Evolutionary conservation across 2,329 filamentous ascomycete genomes (phyloP).

Genomic region (Aspergillus novofumigatus): DNA sequence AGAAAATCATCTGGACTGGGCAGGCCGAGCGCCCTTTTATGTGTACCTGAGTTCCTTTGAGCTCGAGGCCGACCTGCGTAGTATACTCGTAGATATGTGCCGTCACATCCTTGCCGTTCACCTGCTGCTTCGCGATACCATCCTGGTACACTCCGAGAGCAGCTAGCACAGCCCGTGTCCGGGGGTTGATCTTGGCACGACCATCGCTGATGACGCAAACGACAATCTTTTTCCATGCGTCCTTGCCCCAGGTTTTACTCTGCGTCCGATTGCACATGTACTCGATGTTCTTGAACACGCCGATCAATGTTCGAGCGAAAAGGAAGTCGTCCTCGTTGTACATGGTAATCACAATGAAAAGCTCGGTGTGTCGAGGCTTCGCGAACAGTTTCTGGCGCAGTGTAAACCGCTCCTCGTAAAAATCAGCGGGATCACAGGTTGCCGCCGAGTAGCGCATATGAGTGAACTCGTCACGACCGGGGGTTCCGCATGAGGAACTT

Average conservation of each 20-base stretch:
- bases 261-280: conserved; percentile 92
- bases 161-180: conserved; percentile 83
- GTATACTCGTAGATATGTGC: conserved; percentile 88
- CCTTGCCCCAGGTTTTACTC: conserved; percentile 97
- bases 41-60: conserved; percentile 85
- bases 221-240: conserved; percentile 99
- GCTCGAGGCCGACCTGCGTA: conserved; percentile 63
- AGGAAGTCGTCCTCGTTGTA: conserved; percentile 98
- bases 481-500: conserved; percentile 74
- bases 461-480: conserved; percentile 77
- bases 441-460: conserved; percentile 87
- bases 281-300: conserved; percentile 98
- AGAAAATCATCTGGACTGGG: conserved; percentile 95
- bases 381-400: conserved; percentile 87
- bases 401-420: conserved; percentile 85
- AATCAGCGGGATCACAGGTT: conserved; percentile 86
- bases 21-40: conserved; percentile 77
- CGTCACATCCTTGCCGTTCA: conserved; percentile 93
- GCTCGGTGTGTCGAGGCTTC: conserved; percentile 85
- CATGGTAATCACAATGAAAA: conserved; percentile 97
- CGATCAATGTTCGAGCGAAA: conserved; percentile 91
- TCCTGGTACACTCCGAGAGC: conserved; percentile 97
- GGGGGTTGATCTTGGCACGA: conserved; percentile 90
- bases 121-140: conserved; percentile 96
- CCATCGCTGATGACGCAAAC: conserved; percentile 97